Evolutionary conservation across 768 basidiomycete genomes (phyloP).

Genomic region (Leccinum incarnatum): DNA sequence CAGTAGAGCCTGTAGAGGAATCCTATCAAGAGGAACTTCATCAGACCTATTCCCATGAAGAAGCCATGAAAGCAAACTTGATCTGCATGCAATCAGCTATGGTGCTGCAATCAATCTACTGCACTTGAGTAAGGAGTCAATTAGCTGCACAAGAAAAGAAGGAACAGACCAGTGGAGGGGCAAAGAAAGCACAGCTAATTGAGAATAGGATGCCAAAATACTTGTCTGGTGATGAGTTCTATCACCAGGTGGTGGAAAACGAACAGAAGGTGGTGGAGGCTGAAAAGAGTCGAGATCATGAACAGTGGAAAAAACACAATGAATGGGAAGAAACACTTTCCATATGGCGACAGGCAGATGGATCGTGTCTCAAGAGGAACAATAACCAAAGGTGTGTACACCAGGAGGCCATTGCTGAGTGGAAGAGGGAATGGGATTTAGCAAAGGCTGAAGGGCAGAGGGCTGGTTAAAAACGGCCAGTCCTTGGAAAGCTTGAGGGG

Average conservation of each 20-base stretch:
- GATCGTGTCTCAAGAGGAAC: not conserved
- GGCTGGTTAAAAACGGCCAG: not conserved
- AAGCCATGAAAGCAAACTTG: too few species aligned
- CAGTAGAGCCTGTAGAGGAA: not conserved
- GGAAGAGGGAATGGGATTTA: not conserved
- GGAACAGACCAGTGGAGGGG: conserved; percentile 6
- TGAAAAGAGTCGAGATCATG: not conserved
- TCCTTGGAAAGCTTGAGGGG: not conserved
- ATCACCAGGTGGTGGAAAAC: not conserved
- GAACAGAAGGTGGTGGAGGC: not conserved
- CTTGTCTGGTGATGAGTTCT: conserved; percentile 20
- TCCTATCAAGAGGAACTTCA: not conserved
- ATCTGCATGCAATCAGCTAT: not conserved
- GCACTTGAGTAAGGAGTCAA: conserved; percentile 9
- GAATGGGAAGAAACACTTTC: not conserved
- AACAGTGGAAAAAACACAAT: not conserved
- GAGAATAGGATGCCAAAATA: conserved; percentile 23
- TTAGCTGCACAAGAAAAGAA: conserved; percentile 17
- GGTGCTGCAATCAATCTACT: conserved; percentile 11
- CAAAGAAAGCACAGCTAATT: conserved; percentile 5
- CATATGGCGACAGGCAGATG: not conserved
- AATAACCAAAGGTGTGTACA: not conserved
- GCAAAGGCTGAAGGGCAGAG: not conserved
- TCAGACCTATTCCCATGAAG: not conserved
- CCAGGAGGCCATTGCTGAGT: not conserved